Percentiles rank a stretch among this genome's conserved stretches.
These are phyloP conservation scores for Rhizopogon vinicolor DNA, from an alignment of 768 basidiomycete genomes.

Conservation along the genomic window DNA sequence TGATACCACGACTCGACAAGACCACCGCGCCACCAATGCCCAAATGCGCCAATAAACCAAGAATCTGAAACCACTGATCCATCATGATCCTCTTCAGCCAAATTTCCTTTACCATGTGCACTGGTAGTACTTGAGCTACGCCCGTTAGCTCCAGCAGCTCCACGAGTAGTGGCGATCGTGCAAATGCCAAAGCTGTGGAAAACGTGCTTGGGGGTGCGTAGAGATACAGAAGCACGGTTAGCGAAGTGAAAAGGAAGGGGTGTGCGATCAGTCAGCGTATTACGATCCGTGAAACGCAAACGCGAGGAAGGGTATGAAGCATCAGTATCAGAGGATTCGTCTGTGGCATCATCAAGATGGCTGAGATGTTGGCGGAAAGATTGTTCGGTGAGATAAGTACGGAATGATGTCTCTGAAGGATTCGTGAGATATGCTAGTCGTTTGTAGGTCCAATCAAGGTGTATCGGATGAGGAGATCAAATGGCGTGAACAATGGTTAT, in stretches of 20 bases:
- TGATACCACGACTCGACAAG: conserved; percentile 78
- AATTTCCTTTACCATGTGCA: conserved; percentile 12
- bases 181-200: conserved; percentile 86
- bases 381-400: conserved; percentile 93
- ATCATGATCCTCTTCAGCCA: conserved; percentile 31
- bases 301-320: conserved; percentile 21
- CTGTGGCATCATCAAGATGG: conserved; percentile 66
- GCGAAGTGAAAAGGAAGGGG: conserved; percentile 69
- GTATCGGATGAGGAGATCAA: conserved; percentile 3
- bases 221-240: conserved; percentile 86
- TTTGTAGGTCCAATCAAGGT: conserved; percentile 8
- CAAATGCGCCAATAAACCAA: conserved; percentile 90
- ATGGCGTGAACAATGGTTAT: conserved; percentile 7
- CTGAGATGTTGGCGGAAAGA: conserved; percentile 94
- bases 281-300: conserved; percentile 18
- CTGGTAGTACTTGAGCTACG: conserved; percentile 41
- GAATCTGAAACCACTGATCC: conserved; percentile 61
- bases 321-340: conserved; percentile 43
- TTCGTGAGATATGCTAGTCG: conserved; percentile 87
- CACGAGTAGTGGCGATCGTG: conserved; percentile 59
- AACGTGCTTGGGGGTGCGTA: conserved; percentile 87
- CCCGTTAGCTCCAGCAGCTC: conserved; percentile 38
- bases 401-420: conserved; percentile 90
- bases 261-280: conserved; percentile 18
- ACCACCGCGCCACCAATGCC: conserved; percentile 87